Base-by-base conservation (phyloP, 768 basidiomycete genomes). In the Rhodosporidiobolus odoratus region DNA sequence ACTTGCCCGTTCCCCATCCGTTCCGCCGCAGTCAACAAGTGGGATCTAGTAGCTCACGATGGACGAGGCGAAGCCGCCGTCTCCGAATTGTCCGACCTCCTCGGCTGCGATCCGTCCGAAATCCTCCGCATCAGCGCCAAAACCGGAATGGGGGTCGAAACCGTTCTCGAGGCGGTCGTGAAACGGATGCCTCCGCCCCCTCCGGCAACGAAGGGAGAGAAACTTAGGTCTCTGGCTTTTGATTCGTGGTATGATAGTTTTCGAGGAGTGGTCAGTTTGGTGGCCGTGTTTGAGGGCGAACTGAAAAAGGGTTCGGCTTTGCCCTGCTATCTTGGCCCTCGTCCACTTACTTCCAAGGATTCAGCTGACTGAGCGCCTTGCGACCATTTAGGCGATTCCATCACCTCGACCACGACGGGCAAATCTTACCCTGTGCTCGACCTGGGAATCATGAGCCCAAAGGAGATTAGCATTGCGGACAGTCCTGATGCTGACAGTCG, bases 311-410 rank as follows among this genome's bases (percentile, higher is more conserved):
- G 92, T 89, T 75, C 37, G 75, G n/a, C n/a, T n/a, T n/a, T n/a
- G n/a, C n/a, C n/a, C n/a, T n/a, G n/a, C n/a, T n/a, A n/a, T n/a
- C n/a, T n/a, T n/a, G n/a, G n/a, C n/a, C n/a, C n/a, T n/a, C n/a
- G n/a, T n/a, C n/a, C n/a, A 25, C 43, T 15, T 40, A 4, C 17
- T 23, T 37, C n/a, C 32, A n/a, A n/a, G n/a, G n/a, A n/a, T n/a
- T n/a, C n/a, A n/a, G n/a, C n/a, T n/a, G n/a, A n/a, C n/a, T n/a
- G n/a, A n/a, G n/a, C n/a, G n/a, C n/a, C n/a, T n/a, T n/a, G n/a
- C n/a, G n/a, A n/a, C n/a, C n/a, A n/a, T n/a, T n/a, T n/a, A 91
- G 95, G 95, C 40, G 95, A 98, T 80, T 92, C 88, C 78, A 90
- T 98, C 75, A 84, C 83, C 16, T 95, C 92, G 37, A 88, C 85